Evolutionary conservation across 768 basidiomycete species (phyloP).

Genomic region (Suillus brevipes): DNA sequence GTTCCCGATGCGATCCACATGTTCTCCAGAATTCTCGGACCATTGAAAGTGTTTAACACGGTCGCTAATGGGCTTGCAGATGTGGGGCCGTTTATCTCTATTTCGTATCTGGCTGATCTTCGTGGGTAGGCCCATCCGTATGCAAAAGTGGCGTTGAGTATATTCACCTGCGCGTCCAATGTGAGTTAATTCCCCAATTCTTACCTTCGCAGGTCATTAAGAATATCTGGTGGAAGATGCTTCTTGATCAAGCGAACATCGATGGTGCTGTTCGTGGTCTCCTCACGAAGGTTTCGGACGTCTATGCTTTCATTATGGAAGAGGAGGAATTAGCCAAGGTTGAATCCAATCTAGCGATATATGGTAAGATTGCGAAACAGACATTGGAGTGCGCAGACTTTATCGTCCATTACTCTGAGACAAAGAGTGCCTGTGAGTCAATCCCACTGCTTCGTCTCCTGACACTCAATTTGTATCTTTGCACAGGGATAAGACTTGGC

Average conservation of each 20-base stretch:
- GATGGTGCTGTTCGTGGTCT: too few species aligned
- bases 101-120: not conserved
- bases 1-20: not conserved
- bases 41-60: not conserved
- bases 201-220: not conserved
- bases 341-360: too few species aligned
- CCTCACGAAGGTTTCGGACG: too few species aligned
- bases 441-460: not conserved
- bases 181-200: not conserved
- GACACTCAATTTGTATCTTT: not conserved
- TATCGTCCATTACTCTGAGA: slow-evolving; percentile 27
- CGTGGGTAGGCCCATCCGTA: not conserved
- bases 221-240: not conserved
- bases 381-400: slow-evolving; percentile 9
- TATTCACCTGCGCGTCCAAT: not conserved
- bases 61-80: not conserved
- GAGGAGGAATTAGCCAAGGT: too few species aligned
- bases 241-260: not conserved
- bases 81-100: not conserved
- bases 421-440: slow-evolving; percentile 22
- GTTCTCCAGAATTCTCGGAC: not conserved
- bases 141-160: not conserved
- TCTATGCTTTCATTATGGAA: too few species aligned
- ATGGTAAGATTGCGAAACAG: too few species aligned
- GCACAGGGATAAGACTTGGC: not conserved